Conservation (phyloP, 768 basidiomycete species). For the Mycena maculata region DNA sequence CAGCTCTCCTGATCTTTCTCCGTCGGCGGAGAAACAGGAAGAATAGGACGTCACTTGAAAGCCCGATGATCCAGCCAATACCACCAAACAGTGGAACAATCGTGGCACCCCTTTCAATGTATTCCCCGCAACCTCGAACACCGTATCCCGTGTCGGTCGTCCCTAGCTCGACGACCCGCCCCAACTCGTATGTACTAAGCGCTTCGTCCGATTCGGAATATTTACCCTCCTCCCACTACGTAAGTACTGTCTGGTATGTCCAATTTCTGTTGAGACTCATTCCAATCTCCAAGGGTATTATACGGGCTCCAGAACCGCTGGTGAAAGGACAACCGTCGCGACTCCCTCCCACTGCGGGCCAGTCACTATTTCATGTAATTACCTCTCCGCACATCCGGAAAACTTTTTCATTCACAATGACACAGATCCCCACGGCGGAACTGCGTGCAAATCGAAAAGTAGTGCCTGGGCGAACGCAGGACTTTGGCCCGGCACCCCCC, state of each 20-base stretch:
- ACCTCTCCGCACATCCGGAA: not conserved
- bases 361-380: slow-evolving; percentile 28
- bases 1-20: slow-evolving; percentile 29
- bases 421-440: slow-evolving; percentile 25
- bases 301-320: not conserved
- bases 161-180: too few relatives aligned
- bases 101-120: slow-evolving; percentile 9
- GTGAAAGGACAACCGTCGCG: slow-evolving; percentile 20
- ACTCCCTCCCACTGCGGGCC: slow-evolving; percentile 32
- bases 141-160: slow-evolving; percentile 17
- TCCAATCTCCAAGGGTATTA: slow-evolving; percentile 1
- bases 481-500: slow-evolving; percentile 37
- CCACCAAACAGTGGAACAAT: slow-evolving; percentile 9
- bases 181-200: slow-evolving; percentile 16
- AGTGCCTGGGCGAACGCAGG: slow-evolving; percentile 36
- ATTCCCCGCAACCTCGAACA: slow-evolving; percentile 7
- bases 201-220: slow-evolving; percentile 24
- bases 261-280: not conserved
- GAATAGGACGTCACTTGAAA: slow-evolving; percentile 7
- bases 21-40: slow-evolving; percentile 26
- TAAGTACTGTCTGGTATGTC: not conserved
- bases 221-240: slow-evolving; percentile 26
- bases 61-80: slow-evolving; percentile 16
- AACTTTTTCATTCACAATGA: not conserved
- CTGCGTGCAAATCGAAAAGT: slow-evolving; percentile 33